Evolutionary conservation across 345 rosid species (phyloP).

Genomic region (Eucalyptus curtisii): DNA sequence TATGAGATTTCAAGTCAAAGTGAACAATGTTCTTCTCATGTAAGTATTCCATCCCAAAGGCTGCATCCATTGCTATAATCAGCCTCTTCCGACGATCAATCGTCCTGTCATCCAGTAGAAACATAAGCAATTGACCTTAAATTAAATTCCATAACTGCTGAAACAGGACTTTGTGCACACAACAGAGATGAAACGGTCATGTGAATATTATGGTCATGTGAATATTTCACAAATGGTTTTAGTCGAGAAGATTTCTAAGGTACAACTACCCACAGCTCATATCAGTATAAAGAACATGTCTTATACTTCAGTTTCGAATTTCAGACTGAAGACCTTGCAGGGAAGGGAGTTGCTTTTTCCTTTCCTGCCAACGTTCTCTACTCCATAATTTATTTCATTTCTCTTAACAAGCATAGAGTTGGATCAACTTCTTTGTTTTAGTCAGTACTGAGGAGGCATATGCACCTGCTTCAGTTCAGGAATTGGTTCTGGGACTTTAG

Average conservation of each 20-base stretch:
- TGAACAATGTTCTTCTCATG: slow-evolving; percentile 32
- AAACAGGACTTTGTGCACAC: neutral
- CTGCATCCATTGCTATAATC: slow-evolving; percentile 36
- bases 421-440: neutral
- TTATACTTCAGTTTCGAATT: neutral
- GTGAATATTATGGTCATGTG: neutral
- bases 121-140: neutral
- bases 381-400: neutral
- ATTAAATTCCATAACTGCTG: neutral
- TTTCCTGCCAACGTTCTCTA: neutral
- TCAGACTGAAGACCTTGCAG: neutral
- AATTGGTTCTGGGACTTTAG: neutral
- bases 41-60: slow-evolving; percentile 35
- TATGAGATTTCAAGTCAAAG: slow-evolving; percentile 31
- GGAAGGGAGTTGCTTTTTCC: neutral
- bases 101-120: slow-evolving; percentile 3
- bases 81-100: slow-evolving; percentile 33
- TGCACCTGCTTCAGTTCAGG: neutral
- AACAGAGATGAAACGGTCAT: neutral
- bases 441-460: neutral
- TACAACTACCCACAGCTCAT: neutral
- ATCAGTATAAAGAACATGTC: neutral
- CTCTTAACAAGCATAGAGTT: neutral
- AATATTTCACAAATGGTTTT: neutral
- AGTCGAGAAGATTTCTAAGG: neutral